These are phyloP conservation scores for Verticillium isaacii DNA, from an alignment of 2,329 filamentous ascomycete species.

Conservation along the genomic window DNA sequence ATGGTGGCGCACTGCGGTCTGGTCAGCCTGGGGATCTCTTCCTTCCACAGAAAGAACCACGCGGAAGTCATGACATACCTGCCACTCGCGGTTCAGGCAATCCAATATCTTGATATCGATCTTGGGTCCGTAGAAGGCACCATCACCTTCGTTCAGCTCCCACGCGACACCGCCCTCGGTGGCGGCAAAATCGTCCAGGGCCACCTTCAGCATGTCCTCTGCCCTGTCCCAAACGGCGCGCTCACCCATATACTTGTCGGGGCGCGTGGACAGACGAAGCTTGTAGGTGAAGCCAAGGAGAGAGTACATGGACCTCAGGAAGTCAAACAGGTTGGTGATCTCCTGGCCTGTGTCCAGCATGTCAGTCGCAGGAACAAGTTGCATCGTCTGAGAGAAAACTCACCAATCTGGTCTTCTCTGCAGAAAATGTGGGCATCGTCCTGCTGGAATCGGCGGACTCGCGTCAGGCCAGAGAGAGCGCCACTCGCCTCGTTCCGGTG, in stretches of 20 bases:
- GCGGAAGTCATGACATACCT: neutral
- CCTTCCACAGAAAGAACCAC: neutral
- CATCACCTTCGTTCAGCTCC: conserved; percentile 91
- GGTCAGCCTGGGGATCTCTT: conserved; percentile 1
- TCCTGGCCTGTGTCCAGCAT: conserved; percentile 43
- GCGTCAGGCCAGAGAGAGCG: conserved; percentile 82
- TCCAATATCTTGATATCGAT: conserved; percentile 95
- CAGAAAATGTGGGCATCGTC: conserved; percentile 98
- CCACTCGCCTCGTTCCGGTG: conserved; percentile 95
- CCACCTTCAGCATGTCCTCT: conserved; percentile 73
- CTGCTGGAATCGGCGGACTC: conserved; percentile 91
- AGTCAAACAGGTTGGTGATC: conserved; percentile 82
- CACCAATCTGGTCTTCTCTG: conserved; percentile 65
- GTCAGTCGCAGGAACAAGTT: neutral
- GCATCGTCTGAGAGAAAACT: neutral
- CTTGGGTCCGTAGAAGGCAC: conserved; percentile 98
- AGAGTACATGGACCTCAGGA: conserved; percentile 69
- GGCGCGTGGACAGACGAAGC: conserved; percentile 86
- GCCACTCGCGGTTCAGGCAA: conserved; percentile 52
- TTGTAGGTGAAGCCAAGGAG: conserved; percentile 71
- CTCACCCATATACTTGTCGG: conserved; percentile 84
- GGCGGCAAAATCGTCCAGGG: conserved; percentile 70
- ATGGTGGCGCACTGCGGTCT: conserved; percentile 85
- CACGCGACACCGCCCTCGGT: conserved; percentile 55
- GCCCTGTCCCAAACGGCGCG: conserved; percentile 85